These are phyloP conservation scores for Bruguiera gymnorhiza DNA, from an alignment of 345 rosid genomes.

Conservation along the genomic window DNA sequence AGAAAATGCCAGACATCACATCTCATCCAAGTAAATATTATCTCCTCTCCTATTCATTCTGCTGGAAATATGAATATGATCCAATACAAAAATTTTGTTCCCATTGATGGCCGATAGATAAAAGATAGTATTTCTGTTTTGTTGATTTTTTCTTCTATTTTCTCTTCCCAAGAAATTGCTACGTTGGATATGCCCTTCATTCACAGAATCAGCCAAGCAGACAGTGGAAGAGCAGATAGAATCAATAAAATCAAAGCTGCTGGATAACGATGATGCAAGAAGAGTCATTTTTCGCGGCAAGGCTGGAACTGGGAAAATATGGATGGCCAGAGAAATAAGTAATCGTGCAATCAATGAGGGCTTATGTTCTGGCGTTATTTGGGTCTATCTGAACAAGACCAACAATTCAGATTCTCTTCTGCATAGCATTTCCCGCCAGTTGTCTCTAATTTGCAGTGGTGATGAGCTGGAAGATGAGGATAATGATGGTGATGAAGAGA, in stretches of 20 bases:
- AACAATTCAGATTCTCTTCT: conserved; percentile 16
- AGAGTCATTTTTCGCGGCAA: conserved; percentile 28
- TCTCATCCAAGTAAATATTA: too few relatives aligned
- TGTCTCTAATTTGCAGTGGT: conserved; percentile 20
- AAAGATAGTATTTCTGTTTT: too few relatives aligned
- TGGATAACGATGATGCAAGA: not conserved
- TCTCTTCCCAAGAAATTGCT: not conserved
- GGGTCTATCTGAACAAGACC: conserved; percentile 30
- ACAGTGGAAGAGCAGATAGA: not conserved
- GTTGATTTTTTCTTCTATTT: not conserved
- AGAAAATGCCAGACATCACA: too few relatives aligned
- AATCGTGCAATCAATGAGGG: not conserved
- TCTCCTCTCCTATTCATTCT: too few relatives aligned
- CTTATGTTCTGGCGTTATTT: conserved; percentile 22
- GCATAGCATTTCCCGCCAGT: conserved; percentile 38
- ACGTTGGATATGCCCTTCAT: not conserved
- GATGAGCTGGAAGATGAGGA: conserved; percentile 33
- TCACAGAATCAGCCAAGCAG: not conserved
- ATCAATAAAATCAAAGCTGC: not conserved
- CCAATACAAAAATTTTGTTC: too few relatives aligned
- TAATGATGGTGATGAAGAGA: conserved; percentile 13
- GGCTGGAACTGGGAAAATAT: conserved; percentile 49
- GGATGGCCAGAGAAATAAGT: conserved; percentile 34
- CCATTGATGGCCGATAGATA: too few relatives aligned
- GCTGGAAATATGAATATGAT: too few relatives aligned